Percentiles rank a stretch among this genome's conserved stretches.
Evolutionary conservation across 345 rosid genomes (phyloP).

Genomic region (Turnera subulata): DNA sequence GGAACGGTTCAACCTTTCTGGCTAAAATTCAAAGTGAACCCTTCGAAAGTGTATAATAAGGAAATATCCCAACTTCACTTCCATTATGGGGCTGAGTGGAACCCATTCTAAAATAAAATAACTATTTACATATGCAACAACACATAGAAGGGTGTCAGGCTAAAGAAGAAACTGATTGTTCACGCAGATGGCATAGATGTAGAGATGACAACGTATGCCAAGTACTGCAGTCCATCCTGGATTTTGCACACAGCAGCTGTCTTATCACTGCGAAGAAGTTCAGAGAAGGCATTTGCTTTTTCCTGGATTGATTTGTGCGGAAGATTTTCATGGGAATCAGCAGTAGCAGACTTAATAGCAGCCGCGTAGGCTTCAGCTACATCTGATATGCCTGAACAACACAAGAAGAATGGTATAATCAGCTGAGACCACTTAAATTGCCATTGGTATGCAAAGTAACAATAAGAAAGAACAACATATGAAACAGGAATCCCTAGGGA

Average conservation of each 20-base stretch:
- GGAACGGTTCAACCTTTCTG: not conserved
- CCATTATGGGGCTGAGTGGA: not conserved
- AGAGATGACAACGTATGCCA: slow-evolving; percentile 62
- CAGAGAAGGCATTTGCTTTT: slow-evolving; percentile 57
- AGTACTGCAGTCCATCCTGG: slow-evolving; percentile 74
- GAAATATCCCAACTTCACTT: not conserved
- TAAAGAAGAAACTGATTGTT: slow-evolving; percentile 1
- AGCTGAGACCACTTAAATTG: not conserved
- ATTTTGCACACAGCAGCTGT: slow-evolving; percentile 59
- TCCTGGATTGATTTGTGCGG: slow-evolving; percentile 51
- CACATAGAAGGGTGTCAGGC: not conserved
- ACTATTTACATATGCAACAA: slow-evolving; percentile 14
- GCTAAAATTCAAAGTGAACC: slow-evolving; percentile 9
- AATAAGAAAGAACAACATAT: not conserved
- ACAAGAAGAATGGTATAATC: not conserved
- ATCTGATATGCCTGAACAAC: slow-evolving; percentile 76
- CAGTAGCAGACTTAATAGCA: slow-evolving; percentile 51
- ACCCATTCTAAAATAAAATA: slow-evolving; percentile 5
- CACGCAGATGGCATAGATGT: slow-evolving; percentile 54
- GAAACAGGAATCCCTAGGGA: too few relatives aligned
- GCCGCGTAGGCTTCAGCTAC: slow-evolving; percentile 74
- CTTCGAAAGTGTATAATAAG: slow-evolving; percentile 3
- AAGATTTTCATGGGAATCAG: slow-evolving; percentile 44
- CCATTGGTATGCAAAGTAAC: not conserved
- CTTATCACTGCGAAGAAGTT: slow-evolving; percentile 52